phyloP scores from a whole-genome alignment of 192 early-diverging fungal species.

The Coemansia guatemalensis region DNA sequence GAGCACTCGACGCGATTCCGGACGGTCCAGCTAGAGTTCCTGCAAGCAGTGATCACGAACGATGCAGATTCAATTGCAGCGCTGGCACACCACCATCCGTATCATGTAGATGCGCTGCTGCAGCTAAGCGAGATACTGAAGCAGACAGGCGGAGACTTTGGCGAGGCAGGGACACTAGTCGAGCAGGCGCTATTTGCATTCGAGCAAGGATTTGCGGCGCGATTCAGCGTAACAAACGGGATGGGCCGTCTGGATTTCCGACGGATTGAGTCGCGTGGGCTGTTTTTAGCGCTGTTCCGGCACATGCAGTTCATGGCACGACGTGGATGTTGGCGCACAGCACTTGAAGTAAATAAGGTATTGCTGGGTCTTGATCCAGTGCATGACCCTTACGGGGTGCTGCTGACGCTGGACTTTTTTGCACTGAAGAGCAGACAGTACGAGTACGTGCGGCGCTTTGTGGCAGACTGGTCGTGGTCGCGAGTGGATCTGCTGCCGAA shows the following conservation, averaged over 20 bases:
- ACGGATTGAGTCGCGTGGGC: slow-evolving; percentile 75
- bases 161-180: slow-evolving; percentile 77
- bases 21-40: slow-evolving; percentile 71
- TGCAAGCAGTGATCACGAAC: slow-evolving; percentile 67
- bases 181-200: slow-evolving; percentile 89
- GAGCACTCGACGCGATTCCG: slow-evolving; percentile 74
- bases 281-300: slow-evolving; percentile 79
- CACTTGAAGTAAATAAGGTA: slow-evolving; percentile 86
- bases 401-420: slow-evolving; percentile 82
- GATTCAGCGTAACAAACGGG: slow-evolving; percentile 71
- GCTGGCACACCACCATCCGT: slow-evolving; percentile 75
- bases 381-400: slow-evolving; percentile 72
- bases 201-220: slow-evolving; percentile 76
- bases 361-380: slow-evolving; percentile 71
- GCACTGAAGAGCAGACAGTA: slow-evolving; percentile 78
- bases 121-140: slow-evolving; percentile 85
- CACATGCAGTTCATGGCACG: slow-evolving; percentile 83
- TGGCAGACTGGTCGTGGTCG: slow-evolving; percentile 45
- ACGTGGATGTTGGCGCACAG: slow-evolving; percentile 93
- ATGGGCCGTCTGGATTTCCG: slow-evolving; percentile 67
- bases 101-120: slow-evolving; percentile 83
- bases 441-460: slow-evolving; percentile 58
- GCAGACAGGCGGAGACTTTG: slow-evolving; percentile 77
- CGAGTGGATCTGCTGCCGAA: slow-evolving; percentile 58
- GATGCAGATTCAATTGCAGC: slow-evolving; percentile 72